These are phyloP conservation scores for Cinnamomum chago DNA, from an alignment of 164 flowering plant genomes.

Conservation along the genomic window DNA sequence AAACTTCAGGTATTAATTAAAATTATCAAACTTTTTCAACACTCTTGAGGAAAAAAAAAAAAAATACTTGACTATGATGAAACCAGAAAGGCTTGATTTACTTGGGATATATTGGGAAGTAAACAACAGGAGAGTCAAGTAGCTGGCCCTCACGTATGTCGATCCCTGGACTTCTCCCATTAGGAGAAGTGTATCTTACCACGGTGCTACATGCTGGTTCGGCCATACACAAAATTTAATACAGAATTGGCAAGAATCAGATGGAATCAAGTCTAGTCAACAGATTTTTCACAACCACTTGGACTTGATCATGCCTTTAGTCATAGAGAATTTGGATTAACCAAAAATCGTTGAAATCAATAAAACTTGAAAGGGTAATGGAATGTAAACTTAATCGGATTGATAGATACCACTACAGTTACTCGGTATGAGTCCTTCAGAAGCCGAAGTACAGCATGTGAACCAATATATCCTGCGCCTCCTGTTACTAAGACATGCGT, in stretches of 20 bases:
- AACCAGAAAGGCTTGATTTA: too few relatives aligned
- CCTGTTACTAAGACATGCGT: slow-evolving; percentile 94
- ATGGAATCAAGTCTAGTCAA: neutral
- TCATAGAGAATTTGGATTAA: neutral
- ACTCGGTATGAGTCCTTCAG: slow-evolving; percentile 79
- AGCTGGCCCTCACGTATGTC: too few relatives aligned
- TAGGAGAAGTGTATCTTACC: too few relatives aligned
- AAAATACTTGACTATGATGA: too few relatives aligned
- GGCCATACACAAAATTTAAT: neutral
- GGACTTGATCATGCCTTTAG: neutral
- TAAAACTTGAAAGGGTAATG: neutral
- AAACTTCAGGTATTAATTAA: too few relatives aligned
- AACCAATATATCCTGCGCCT: slow-evolving; percentile 97
- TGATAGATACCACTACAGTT: slow-evolving; percentile 70
- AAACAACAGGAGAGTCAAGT: too few relatives aligned
- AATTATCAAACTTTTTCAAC: too few relatives aligned
- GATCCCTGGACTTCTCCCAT: too few relatives aligned
- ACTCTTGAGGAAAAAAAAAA: too few relatives aligned
- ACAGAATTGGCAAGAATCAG: neutral
- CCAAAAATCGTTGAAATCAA: neutral
- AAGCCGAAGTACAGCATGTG: slow-evolving; percentile 88
- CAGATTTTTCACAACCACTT: neutral
- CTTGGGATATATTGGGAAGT: too few relatives aligned
- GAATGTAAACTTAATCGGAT: neutral
- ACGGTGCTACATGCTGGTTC: too few relatives aligned